Conservation (phyloP, 1,284 basidiomycete species). For the Puccinia coronata region DNA sequence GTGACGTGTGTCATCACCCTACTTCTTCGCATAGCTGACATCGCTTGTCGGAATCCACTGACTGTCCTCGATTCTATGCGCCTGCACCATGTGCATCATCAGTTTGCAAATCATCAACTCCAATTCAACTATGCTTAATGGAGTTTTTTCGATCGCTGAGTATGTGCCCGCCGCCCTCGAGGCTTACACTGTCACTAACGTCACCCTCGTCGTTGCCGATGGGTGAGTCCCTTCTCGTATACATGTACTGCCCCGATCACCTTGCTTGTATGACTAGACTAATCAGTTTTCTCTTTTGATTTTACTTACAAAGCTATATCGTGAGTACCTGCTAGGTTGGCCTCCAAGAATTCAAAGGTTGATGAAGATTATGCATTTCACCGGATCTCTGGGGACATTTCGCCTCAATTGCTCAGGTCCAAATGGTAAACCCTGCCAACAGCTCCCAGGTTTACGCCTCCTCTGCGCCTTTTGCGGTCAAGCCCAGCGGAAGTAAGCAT, state of each 20-base stretch:
- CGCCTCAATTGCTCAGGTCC: conserved; percentile 10
- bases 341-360: background rate
- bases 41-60: too few relatives aligned
- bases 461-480: conserved; percentile 40
- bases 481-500: conserved; percentile 30
- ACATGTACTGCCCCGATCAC: background rate
- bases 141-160: conserved; percentile 46
- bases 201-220: conserved; percentile 41
- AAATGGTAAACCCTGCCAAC: conserved; percentile 46
- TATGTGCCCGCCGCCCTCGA: conserved; percentile 30
- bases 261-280: background rate
- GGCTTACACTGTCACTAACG: conserved; percentile 44
- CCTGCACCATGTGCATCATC: background rate
- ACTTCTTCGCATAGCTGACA: background rate
- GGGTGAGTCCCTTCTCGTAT: conserved; percentile 18
- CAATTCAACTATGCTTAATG: conserved; percentile 28
- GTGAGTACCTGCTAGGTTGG: background rate
- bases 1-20: conserved; percentile 9
- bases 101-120: conserved; percentile 45
- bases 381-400: background rate
- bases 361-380: background rate
- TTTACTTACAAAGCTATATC: background rate
- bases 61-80: background rate
- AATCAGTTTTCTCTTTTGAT: background rate
- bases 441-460: conserved; percentile 33